Conservation (phyloP, 768 basidiomycete species). For the Clitopilus passeckerianus region DNA sequence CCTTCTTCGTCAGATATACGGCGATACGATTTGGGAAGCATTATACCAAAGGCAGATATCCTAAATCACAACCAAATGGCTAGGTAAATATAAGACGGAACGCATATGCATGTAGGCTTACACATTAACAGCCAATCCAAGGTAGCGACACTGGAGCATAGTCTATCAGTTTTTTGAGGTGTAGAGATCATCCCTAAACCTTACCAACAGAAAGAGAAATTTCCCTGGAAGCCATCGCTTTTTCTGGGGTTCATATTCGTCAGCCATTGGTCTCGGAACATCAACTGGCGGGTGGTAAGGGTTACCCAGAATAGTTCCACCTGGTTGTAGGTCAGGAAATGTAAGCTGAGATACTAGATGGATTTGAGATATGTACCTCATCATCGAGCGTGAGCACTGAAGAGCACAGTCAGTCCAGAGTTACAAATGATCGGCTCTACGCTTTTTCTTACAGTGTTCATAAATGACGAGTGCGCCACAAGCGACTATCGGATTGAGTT, state of each 20-base stretch:
- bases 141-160: neutral
- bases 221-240: neutral
- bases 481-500: neutral
- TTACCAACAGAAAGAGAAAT: neutral
- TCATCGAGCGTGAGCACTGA: neutral
- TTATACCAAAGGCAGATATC: too few relatives aligned
- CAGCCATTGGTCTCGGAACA: too few relatives aligned
- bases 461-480: neutral
- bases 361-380: neutral
- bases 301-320: neutral
- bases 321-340: neutral
- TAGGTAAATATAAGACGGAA: too few relatives aligned
- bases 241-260: neutral
- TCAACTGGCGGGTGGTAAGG: too few relatives aligned
- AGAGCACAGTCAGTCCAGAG: neutral
- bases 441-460: neutral
- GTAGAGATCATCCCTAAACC: neutral
- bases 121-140: neutral
- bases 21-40: too few relatives aligned
- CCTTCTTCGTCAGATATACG: too few relatives aligned
- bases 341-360: neutral
- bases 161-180: neutral
- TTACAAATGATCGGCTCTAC: neutral
- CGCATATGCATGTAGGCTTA: neutral
- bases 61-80: too few relatives aligned